Evolutionary conservation across 2,329 filamentous ascomycete genomes (phyloP), one percentile per base, ranked within the genome.

Genomic region (Diplocarpon mali): DNA sequence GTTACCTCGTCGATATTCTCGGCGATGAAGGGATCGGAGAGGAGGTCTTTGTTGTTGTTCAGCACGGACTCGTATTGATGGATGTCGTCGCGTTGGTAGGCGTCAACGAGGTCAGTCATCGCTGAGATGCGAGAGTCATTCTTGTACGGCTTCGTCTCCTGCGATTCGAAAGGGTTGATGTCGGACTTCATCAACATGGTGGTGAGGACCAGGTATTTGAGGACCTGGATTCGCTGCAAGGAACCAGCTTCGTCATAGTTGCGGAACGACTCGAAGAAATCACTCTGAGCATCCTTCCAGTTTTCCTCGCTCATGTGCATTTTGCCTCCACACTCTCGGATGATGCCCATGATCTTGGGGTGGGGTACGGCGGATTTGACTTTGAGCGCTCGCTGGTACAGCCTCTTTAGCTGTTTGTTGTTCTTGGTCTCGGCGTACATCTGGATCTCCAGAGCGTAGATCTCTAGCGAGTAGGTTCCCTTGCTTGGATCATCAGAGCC

Each of bases 301-400:
- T 96, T 96, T 69, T 96, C 92, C 71, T 98, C 92, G 64, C 85
- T 92, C 92, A 98, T 96, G 69, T 96, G 89, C 92, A 98, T 98
- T 72, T 98, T 98, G 57, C 92, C 92, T 59, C 92, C 92, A 63
- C 92, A 98, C 68, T 98, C 92, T 44, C 90, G 83, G 61, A 98
- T 98, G 63, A 98, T 90, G 41, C 92, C 92, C 87, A 96, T 95
- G 63, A 98, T 95, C 68, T 95, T 94, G 47, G 92, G 92, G 67
- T 98, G 92, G 32, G 92, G 90, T 11, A 98, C 92, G 0, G 92
- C 92, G n/a, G 92, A 96, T 50, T 87, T 83, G 44, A 98, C 90
- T 53, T 84, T 84, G 40, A 98, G 75, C 5, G 92, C 92, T 49
- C 85, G 83, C 63, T 95, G 84, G 65, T 96, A 98, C 13, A 96